phyloP scores from a whole-genome alignment of 139 green algal species.

The Chlamydomonas incerta region DNA sequence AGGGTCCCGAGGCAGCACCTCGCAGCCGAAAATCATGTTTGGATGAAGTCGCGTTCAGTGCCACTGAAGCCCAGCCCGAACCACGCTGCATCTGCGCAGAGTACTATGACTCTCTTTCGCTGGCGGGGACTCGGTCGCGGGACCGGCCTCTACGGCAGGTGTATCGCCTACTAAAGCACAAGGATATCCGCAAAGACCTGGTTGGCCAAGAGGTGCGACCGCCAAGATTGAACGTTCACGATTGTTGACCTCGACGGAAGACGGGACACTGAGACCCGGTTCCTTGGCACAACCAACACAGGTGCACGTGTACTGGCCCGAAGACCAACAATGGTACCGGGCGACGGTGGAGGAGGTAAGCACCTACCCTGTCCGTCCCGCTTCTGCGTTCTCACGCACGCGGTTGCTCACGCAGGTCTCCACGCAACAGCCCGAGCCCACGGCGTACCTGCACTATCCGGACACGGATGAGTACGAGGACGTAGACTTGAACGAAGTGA shows the following conservation, averaged over 20 bases:
- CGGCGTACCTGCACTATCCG: slow-evolving; percentile 61
- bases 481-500: slow-evolving; percentile 56
- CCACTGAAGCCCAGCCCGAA: no score
- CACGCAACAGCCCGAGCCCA: slow-evolving; percentile 16
- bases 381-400: no score
- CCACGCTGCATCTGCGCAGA: no score
- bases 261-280: background rate
- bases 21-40: no score
- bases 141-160: slow-evolving; percentile 30
- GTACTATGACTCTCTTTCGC: no score
- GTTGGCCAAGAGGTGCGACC: slow-evolving; percentile 33
- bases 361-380: no score
- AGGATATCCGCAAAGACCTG: slow-evolving; percentile 48
- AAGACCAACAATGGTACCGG: slow-evolving; percentile 61
- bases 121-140: no score
- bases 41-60: no score
- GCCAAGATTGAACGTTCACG: background rate
- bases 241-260: background rate
- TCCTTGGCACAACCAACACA: background rate
- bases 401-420: background rate
- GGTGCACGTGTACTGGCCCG: slow-evolving; percentile 64
- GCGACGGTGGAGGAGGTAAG: slow-evolving; percentile 52
- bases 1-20: no score
- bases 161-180: slow-evolving; percentile 55
- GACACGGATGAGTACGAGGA: slow-evolving; percentile 67